Conservation (phyloP, 345 rosid species). For the Arabis alpina region DNA sequence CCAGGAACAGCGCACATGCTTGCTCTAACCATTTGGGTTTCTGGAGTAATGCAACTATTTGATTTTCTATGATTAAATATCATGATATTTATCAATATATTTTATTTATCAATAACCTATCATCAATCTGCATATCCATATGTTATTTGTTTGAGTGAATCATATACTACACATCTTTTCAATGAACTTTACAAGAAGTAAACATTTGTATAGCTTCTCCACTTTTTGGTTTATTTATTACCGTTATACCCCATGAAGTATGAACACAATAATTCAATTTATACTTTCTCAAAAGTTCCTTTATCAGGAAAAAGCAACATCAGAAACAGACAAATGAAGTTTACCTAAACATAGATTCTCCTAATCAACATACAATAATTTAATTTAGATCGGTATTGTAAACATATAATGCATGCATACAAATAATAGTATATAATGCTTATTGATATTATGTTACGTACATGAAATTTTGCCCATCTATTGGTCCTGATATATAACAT, state of each 20-base stretch:
- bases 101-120: too few relatives aligned
- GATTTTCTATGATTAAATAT: too few relatives aligned
- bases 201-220: constrained; percentile 1
- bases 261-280: not conserved
- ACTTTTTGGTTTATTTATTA: not conserved
- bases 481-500: too few relatives aligned
- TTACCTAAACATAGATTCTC: constrained; percentile 41
- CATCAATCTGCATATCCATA: too few relatives aligned
- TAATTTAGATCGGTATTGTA: not conserved
- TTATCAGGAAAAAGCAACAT: constrained; percentile 31
- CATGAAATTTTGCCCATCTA: not conserved
- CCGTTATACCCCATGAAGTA: too few relatives aligned
- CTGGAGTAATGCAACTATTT: constrained; percentile 1
- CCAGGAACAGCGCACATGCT: constrained; percentile 21
- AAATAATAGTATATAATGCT: not conserved
- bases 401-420: not conserved
- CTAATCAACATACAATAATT: not conserved
- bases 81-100: too few relatives aligned
- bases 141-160: too few relatives aligned
- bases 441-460: not conserved
- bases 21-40: constrained; percentile 26
- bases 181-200: not conserved
- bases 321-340: constrained; percentile 43
- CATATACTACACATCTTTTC: not conserved
- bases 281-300: constrained; percentile 39